These are phyloP conservation scores for Xylaria arbuscula DNA, from an alignment of 2,329 filamentous ascomycete species.

Conservation along the genomic window DNA sequence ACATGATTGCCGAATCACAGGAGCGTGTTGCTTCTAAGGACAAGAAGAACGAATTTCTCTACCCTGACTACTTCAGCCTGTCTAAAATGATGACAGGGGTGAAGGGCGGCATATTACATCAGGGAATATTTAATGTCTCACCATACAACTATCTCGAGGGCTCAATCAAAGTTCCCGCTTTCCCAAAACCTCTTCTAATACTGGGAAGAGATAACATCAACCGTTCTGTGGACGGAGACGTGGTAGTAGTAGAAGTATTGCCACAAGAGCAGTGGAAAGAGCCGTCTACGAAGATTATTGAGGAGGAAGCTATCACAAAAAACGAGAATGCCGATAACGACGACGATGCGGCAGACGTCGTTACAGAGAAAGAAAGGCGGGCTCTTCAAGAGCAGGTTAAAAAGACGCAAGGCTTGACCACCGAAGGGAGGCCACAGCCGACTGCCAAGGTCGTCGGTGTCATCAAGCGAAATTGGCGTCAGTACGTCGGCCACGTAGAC, in stretches of 20 bases:
- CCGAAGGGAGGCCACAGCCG: conserved; percentile 84
- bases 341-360: conserved; percentile 78
- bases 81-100: conserved; percentile 96
- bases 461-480: conserved; percentile 95
- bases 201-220: conserved; percentile 97
- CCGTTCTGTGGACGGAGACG: conserved; percentile 88
- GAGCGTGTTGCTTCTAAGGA: conserved; percentile 73
- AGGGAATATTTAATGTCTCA: conserved; percentile 95
- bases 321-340: conserved; percentile 94
- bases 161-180: conserved; percentile 87
- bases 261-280: conserved; percentile 97
- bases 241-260: conserved; percentile 92
- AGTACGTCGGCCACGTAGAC: conserved; percentile 97
- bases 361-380: conserved; percentile 87
- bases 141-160: conserved; percentile 98
- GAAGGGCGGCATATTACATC: conserved; percentile 88
- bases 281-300: conserved; percentile 93
- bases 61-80: conserved; percentile 87
- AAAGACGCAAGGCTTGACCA: conserved; percentile 79
- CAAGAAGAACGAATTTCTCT: conserved; percentile 77
- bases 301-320: conserved; percentile 90
- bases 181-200: conserved; percentile 87
- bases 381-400: conserved; percentile 93
- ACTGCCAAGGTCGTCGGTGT: conserved; percentile 93
- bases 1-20: conserved; percentile 89